Conservation (phyloP, 1,284 basidiomycete genomes). For the Apiotrichum laibachii region DNA sequence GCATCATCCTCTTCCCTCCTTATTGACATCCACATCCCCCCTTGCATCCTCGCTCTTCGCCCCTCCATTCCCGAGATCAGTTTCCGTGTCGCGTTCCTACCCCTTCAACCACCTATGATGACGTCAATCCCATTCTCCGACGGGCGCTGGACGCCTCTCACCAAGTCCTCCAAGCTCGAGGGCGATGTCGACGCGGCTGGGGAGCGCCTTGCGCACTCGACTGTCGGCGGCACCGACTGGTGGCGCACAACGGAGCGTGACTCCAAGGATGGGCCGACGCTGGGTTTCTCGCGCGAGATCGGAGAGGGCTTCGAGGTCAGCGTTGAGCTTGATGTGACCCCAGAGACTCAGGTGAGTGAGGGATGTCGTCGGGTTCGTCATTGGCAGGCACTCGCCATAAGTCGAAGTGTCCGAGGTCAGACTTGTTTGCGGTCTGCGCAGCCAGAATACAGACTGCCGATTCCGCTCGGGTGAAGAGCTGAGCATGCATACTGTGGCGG, state of each 20-base stretch:
- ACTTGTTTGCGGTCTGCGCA: no score
- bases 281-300: slow-evolving; percentile 20
- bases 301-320: slow-evolving; percentile 26
- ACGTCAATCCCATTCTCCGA: slow-evolving; percentile 9
- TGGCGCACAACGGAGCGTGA: slow-evolving; percentile 32
- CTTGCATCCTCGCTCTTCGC: no score
- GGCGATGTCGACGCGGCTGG: slow-evolving; percentile 9
- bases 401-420: no score
- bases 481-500: no score
- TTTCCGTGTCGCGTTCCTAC: no score
- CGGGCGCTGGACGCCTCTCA: slow-evolving; percentile 12
- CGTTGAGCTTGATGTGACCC: slow-evolving; percentile 23
- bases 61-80: no score
- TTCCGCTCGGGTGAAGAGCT: no score
- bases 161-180: background rate
- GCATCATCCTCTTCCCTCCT: no score
- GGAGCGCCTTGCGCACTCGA: slow-evolving; percentile 2
- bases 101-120: background rate
- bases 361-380: no score
- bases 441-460: no score
- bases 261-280: slow-evolving; percentile 23
- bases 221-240: slow-evolving; percentile 30
- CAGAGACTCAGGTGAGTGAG: slow-evolving; percentile 16
- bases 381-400: no score
- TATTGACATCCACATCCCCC: no score